Percentiles rank a stretch among this genome's conserved stretches.
Conservation (phyloP, 257 asterid genomes). For the Rehmannia glutinosa region DNA sequence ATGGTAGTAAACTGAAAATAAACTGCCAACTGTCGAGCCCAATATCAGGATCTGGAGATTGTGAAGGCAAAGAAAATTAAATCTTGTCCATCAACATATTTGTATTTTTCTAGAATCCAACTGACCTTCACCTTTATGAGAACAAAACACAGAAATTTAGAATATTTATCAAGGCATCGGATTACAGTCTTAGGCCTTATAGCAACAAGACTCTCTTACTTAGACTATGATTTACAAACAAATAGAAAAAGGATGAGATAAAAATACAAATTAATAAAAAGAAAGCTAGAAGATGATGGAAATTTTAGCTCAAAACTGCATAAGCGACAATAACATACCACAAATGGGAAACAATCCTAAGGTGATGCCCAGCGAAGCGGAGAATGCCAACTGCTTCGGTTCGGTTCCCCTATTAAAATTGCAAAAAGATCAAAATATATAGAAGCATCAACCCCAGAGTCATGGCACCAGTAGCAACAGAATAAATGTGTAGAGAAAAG, state of each 20-base stretch:
- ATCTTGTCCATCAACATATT: too few species aligned
- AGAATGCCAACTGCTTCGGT: constrained; percentile 87
- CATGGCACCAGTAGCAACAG: too few species aligned
- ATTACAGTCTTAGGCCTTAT: neutral
- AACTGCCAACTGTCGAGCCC: neutral
- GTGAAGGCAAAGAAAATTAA: too few species aligned
- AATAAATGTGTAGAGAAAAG: too few species aligned
- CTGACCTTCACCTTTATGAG: neutral
- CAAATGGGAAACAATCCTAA: constrained; percentile 85
- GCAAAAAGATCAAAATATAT: neutral
- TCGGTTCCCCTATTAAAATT: constrained; percentile 69
- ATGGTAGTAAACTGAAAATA: neutral
- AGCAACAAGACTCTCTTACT: neutral
- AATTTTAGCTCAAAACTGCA: constrained; percentile 11
- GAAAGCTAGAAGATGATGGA: neutral
- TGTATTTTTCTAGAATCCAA: too few species aligned
- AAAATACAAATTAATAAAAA: neutral
- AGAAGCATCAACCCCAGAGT: neutral
- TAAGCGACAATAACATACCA: constrained; percentile 38
- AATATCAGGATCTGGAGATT: neutral
- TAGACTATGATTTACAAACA: too few species aligned
- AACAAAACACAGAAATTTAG: neutral
- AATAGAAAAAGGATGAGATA: neutral
- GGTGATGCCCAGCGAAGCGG: constrained; percentile 81
- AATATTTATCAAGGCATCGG: neutral